phyloP scores from a whole-genome alignment of 768 basidiomycete genomes.

The Phylloporus sp. region DNA sequence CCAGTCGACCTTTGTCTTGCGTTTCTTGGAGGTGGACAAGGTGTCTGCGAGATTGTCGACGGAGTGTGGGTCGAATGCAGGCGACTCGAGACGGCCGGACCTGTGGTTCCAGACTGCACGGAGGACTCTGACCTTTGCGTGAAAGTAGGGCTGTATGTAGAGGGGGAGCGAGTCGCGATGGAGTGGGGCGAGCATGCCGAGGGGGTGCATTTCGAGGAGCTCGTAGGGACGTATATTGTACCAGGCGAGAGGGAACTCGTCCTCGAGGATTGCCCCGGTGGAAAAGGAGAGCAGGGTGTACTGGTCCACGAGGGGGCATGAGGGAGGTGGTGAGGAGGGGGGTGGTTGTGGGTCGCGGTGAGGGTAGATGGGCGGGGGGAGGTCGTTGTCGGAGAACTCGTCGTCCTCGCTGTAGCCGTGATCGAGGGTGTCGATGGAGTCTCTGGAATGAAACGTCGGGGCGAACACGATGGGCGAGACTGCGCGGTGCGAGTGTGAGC shows the following conservation, averaged over 20 bases:
- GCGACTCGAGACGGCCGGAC: conserved; percentile 26
- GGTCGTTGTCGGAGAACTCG: conserved; percentile 28
- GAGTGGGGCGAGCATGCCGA: conserved; percentile 38
- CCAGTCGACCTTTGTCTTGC: conserved; percentile 51
- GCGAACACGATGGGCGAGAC: conserved; percentile 72
- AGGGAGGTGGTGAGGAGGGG: conserved; percentile 9
- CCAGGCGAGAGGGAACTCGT: conserved; percentile 52
- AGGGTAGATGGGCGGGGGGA: conserved; percentile 9
- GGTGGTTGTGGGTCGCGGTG: conserved; percentile 4
- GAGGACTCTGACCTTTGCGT: conserved; percentile 49
- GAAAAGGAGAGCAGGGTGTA: conserved; percentile 61
- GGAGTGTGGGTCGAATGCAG: conserved; percentile 4
- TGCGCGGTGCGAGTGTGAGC: conserved; percentile 34
- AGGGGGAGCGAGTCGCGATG: conserved; percentile 36
- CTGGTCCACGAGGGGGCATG: conserved; percentile 26
- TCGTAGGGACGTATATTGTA: conserved; percentile 59
- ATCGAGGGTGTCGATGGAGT: conserved; percentile 24
- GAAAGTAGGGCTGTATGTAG: conserved; percentile 58
- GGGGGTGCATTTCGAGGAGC: conserved; percentile 63
- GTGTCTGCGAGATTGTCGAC: conserved; percentile 15
- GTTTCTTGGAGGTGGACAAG: conserved; percentile 14
- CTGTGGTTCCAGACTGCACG: conserved; percentile 37
- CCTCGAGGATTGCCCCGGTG: conserved; percentile 66
- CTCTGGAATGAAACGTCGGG: conserved; percentile 9
- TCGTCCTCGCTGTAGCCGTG: conserved; percentile 32